A percentile compares a stretch with the other conserved stretches of the same genome.
Conservation (phyloP, 78 protist genomes). For the Anaeramoeba ignava region DNA sequence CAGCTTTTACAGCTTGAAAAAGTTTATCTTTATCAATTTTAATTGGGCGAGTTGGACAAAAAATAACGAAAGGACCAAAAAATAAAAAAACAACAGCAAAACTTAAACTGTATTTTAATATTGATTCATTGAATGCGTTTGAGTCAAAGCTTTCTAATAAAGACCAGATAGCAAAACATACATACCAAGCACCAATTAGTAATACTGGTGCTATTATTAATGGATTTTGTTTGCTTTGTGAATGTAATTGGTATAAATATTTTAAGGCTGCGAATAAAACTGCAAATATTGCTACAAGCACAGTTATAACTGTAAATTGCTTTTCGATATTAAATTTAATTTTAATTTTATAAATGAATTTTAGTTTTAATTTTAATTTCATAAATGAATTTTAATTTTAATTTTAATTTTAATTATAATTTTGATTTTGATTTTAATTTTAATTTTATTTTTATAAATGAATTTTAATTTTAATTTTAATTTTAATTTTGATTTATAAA, state of each 20-base stretch:
- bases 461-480: no score
- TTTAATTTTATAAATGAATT: no score
- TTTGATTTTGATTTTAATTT: no score
- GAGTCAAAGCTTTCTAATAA: neutral
- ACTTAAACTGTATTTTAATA: neutral
- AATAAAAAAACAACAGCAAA: neutral
- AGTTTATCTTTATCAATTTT: neutral
- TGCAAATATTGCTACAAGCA: neutral
- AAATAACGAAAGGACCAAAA: neutral
- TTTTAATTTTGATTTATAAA: no score
- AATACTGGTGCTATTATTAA: neutral
- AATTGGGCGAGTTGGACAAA: neutral
- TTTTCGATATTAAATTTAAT: no score
- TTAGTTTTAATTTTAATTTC: no score
- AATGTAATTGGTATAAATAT: neutral
- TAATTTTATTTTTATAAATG: no score
- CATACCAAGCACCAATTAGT: neutral
- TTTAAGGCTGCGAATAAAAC: neutral
- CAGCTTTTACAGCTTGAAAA: neutral
- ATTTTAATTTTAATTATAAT: no score
- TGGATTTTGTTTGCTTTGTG: neutral
- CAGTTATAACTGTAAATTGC: neutral
- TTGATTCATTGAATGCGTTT: neutral
- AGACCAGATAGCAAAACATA: neutral
- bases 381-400: no score